Percentiles rank a stretch among this genome's conserved stretches.
Evolutionary conservation across 108 stramenopile species (phyloP).

Genomic region (Fragilariopsis cylindrus): DNA sequence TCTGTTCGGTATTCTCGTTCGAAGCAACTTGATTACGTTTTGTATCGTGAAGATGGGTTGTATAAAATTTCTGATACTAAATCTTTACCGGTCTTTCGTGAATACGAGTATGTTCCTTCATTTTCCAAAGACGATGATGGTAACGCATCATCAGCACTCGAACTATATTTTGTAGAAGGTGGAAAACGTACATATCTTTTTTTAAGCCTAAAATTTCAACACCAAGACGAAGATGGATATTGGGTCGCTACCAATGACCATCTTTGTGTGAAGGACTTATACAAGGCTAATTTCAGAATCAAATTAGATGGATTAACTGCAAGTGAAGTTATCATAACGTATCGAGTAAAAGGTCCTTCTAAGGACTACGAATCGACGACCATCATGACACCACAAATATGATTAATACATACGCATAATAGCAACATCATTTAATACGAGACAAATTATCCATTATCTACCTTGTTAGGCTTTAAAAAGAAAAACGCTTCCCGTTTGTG

Average conservation of each 20-base stretch:
- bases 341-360: constrained; percentile 64
- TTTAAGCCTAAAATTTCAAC: constrained; percentile 60
- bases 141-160: constrained; percentile 30
- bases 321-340: constrained; percentile 58
- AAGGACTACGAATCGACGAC: constrained; percentile 77
- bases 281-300: constrained; percentile 57
- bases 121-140: constrained; percentile 21
- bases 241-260: constrained; percentile 71
- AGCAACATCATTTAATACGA: no score
- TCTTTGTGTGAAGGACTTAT: constrained; percentile 74
- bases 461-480: no score
- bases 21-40: constrained; percentile 29
- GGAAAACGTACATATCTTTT: constrained; percentile 63
- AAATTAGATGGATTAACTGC: constrained; percentile 59
- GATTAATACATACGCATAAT: no score
- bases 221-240: constrained; percentile 34
- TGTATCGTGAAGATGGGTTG: constrained; percentile 70
- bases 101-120: constrained; percentile 53
- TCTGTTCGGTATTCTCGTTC: constrained; percentile 26
- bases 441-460: no score
- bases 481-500: no score
- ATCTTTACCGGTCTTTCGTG: constrained; percentile 63
- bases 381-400: constrained; percentile 40
- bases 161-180: constrained; percentile 68
- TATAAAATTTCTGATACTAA: constrained; percentile 52